Evolutionary conservation across 345 rosid species (phyloP).

Genomic region (Microthlaspi erraticum): DNA sequence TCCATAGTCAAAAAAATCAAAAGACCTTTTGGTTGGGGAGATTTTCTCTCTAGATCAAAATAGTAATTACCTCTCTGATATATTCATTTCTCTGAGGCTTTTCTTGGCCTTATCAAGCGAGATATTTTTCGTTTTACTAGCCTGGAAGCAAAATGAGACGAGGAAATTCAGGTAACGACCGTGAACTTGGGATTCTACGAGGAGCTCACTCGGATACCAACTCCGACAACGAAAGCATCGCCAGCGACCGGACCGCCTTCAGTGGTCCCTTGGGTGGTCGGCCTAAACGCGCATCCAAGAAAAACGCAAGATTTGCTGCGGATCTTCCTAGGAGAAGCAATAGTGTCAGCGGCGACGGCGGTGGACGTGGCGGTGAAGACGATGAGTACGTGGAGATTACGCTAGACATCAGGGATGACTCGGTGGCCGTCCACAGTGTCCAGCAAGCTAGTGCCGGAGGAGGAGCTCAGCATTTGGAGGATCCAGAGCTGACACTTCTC

Average conservation of each 20-base stretch:
- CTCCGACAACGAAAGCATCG: constrained; percentile 72
- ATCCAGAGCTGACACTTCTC: constrained; percentile 70
- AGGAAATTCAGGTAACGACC: constrained; percentile 41
- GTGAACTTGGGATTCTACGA: constrained; percentile 43
- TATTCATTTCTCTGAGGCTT: background rate
- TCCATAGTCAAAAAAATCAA: constrained; percentile 28
- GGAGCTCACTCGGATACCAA: constrained; percentile 59
- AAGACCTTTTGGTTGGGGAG: constrained; percentile 4
- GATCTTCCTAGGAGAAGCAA: constrained; percentile 54
- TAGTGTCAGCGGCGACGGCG: constrained; percentile 25
- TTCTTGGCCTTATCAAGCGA: constrained; percentile 27
- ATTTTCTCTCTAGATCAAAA: constrained; percentile 5
- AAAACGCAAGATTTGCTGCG: constrained; percentile 73
- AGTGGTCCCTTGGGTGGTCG: constrained; percentile 66
- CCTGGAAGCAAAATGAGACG: constrained; percentile 38
- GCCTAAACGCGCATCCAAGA: constrained; percentile 63
- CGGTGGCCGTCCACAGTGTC: constrained; percentile 88
- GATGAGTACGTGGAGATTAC: constrained; percentile 85
- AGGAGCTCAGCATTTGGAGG: constrained; percentile 46
- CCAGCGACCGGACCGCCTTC: constrained; percentile 62
- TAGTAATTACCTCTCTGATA: constrained; percentile 6
- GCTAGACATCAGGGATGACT: constrained; percentile 74
- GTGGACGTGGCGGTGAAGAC: constrained; percentile 12
- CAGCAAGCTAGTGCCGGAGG: constrained; percentile 59
- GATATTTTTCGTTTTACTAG: background rate